phyloP scores from a whole-genome alignment of 331 rosid species.

The Prunus yedoensis region DNA sequence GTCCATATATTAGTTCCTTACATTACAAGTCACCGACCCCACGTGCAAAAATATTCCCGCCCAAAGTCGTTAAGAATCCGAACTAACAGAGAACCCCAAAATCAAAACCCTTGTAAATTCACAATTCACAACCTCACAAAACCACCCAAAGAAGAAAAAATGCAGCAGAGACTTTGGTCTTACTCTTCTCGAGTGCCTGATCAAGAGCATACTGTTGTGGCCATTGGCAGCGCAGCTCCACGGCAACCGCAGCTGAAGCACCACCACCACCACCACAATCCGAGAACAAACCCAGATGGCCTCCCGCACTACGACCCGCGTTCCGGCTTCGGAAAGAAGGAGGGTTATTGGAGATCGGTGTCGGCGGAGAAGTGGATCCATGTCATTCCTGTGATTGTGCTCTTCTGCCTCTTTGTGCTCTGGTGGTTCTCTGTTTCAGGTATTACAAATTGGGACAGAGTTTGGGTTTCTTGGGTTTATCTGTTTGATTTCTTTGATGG shows the following conservation, averaged over 20 bases:
- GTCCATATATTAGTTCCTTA: too few relatives aligned
- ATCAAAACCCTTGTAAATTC: not conserved
- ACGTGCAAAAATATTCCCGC: slow-evolving; percentile 33
- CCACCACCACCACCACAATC: slow-evolving; percentile 11
- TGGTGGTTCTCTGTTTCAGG: slow-evolving; percentile 71
- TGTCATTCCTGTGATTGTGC: slow-evolving; percentile 35
- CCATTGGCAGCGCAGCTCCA: slow-evolving; percentile 12
- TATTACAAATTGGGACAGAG: not conserved
- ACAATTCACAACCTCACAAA: not conserved
- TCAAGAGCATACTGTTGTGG: slow-evolving; percentile 10
- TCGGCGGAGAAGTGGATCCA: slow-evolving; percentile 39
- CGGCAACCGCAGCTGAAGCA: slow-evolving; percentile 20
- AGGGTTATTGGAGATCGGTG: slow-evolving; percentile 12
- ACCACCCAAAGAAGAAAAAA: not conserved
- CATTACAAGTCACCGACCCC: not conserved
- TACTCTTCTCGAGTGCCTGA: slow-evolving; percentile 27
- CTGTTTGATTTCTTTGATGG: not conserved
- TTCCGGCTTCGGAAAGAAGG: slow-evolving; percentile 21
- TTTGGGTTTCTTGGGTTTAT: not conserved
- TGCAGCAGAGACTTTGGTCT: slow-evolving; percentile 40
- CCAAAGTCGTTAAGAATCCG: slow-evolving; percentile 26
- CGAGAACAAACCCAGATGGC: slow-evolving; percentile 18
- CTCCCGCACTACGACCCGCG: slow-evolving; percentile 35
- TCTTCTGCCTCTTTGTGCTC: slow-evolving; percentile 49
- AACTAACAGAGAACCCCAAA: slow-evolving; percentile 14